Evolutionary conservation across 1,139 yeast species (phyloP), one percentile per base, ranked within the genome.

Genomic region (Candida buenavistaensis): DNA sequence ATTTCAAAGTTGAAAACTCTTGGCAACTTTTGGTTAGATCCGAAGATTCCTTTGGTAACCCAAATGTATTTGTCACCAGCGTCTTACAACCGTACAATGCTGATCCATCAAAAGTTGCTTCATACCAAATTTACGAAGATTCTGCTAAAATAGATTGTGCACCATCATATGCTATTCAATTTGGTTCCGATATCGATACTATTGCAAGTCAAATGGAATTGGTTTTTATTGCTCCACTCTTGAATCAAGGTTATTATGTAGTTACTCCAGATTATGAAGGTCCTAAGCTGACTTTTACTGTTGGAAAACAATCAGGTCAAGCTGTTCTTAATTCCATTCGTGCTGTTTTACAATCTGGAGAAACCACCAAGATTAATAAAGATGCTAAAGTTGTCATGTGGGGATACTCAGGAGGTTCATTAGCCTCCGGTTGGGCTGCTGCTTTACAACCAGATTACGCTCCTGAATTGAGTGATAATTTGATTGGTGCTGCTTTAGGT

Each of bases 1-100:
- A 48, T 7, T 20, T 28, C 21, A 14, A 30, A 5, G 38, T 47
- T 11, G 37, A 54, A 20, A 49, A 50, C 20, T 37, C 58, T 2
- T 59, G 64, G 59, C 65, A 63, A 39, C 38, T 60, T 32, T 40
- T 64, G 33, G 62, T 61, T 2, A 50, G 68, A 32, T 54, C 67
- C 4, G 52, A 54, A 26, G 68, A 63, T 41, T 39, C 59, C 6
- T 39, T 41, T 14, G 68, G 64, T 14, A 45, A 54, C 11, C 54
- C 68, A 6, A 50, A 41, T 23, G 65, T 59, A 3, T 48, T 62
- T 30, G 64, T 57, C n/a, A 49, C 65, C 4, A 60, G 69, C 3
- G 37, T 64, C 9, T 50, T 61, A 16, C 55, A 57, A 39, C 68
- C 70, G 1, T 48, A 40, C 30, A 50, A 56, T 28, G 53, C 60